Base-by-base conservation (phyloP, 192 early-diverging fungal genomes). In the Umbelopsis isabellina region DNA sequence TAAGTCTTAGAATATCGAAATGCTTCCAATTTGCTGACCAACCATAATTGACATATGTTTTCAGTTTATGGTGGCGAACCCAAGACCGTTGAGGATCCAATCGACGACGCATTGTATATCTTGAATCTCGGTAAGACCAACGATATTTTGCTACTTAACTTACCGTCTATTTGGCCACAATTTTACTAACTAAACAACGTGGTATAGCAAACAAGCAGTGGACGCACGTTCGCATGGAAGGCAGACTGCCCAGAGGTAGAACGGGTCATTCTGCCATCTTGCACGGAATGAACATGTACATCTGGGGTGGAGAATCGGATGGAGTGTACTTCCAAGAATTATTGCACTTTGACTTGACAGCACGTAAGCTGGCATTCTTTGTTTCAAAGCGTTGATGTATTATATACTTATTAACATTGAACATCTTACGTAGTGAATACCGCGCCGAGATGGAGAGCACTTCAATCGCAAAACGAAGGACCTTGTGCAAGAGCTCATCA, bases 291-390 rank as follows among this genome's bases (percentile, higher is more conserved):
- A 70, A 70, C 44, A 81, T 87, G 77, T 87, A 81, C 71, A 73
- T 85, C 61, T 83, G 74, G 45, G 84, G 86, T 61, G 86, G 86
- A 18, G 76, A 79, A 66, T 51, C 72, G 12, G 52, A 72, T 18
- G 79, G 77, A 33, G 73, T 78, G 25, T 83, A 81, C 25, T 72
- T 84, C 33, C 80, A 83, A 47, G 85, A 87, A 13, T 73, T 87
- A 25, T 74, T 76, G 11, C 66, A 77, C 13, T 83, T 87, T 68
- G 83, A 87, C 47, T 64, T 80, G 30, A 84, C 75, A 25, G 73
- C 78, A 44, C 67, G 85, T 84, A 82, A 81, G 80, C 73, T 9
- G 4, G 6, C 48, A n/a, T 16, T 13, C 48, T 49, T 52, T 10
- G 1, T 22, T 23, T 23, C 0, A 12, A 12, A 8, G 1, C 25